These are phyloP conservation scores for Oehlia diaphana DNA, from an alignment of 192 early-diverging fungal species.

Conservation along the genomic window DNA sequence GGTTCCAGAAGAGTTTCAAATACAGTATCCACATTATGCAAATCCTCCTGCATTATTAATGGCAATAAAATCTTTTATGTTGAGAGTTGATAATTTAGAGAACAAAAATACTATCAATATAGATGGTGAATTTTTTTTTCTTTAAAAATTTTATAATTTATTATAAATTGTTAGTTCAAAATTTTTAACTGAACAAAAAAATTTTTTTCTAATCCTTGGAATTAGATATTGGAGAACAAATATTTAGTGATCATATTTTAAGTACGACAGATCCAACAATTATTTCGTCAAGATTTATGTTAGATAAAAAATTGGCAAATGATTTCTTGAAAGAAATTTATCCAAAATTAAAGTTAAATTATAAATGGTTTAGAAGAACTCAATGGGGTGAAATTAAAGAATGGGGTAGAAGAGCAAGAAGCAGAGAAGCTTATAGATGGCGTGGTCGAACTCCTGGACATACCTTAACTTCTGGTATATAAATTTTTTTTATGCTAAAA, in stretches of 20 bases:
- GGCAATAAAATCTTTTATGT: constrained; percentile 65
- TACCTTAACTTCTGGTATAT: constrained; percentile 76
- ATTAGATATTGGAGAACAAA: background rate
- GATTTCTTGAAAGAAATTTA: constrained; percentile 56
- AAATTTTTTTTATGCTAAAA: background rate
- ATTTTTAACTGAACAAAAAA: no score
- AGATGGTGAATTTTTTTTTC: background rate
- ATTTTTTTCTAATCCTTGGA: no score
- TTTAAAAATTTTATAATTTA: background rate
- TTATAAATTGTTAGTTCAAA: no score
- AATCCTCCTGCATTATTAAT: constrained; percentile 89
- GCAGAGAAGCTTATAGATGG: constrained; percentile 85
- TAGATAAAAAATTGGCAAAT: constrained; percentile 42
- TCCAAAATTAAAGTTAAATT: constrained; percentile 65
- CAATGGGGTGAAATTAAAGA: constrained; percentile 67
- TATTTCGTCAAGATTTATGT: constrained; percentile 43
- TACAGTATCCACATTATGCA: constrained; percentile 87
- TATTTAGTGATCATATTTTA: background rate
- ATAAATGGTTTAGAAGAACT: constrained; percentile 78
- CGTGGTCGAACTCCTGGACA: constrained; percentile 81
- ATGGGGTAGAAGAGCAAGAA: constrained; percentile 46
- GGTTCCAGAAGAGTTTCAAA: constrained; percentile 87
- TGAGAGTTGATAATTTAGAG: constrained; percentile 44
- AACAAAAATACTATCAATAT: background rate
- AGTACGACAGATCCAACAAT: constrained; percentile 27